Evolutionary conservation across 1,284 basidiomycete species (phyloP).

Genomic region (Ceratobasidium sp.): DNA sequence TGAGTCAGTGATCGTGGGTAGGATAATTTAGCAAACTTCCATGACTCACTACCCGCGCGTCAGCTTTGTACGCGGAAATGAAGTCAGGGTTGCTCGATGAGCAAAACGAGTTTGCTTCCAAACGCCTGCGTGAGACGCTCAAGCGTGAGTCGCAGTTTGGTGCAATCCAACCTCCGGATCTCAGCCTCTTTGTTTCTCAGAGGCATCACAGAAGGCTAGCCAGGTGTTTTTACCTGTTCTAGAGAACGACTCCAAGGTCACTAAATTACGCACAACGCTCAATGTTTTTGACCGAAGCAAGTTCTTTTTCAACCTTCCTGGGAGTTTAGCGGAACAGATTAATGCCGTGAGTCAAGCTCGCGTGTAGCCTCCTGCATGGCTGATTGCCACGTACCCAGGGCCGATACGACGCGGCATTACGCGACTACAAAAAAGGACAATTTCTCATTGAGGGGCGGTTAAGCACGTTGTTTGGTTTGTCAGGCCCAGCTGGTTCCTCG

Average conservation of each 20-base stretch:
- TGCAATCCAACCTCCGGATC: constrained; percentile 38
- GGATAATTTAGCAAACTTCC: neutral
- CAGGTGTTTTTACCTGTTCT: constrained; percentile 96
- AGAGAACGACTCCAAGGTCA: constrained; percentile 93
- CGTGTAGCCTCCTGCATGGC: constrained; percentile 19
- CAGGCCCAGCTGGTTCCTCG: constrained; percentile 77
- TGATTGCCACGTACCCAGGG: constrained; percentile 59
- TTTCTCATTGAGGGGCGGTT: constrained; percentile 80
- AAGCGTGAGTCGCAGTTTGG: constrained; percentile 64
- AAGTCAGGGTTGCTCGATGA: constrained; percentile 81
- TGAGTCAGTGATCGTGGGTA: constrained; percentile 51
- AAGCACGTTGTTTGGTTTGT: constrained; percentile 35
- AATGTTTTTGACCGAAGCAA: constrained; percentile 96
- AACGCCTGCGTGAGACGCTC: constrained; percentile 78
- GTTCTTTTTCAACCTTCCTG: constrained; percentile 98
- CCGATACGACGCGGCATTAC: constrained; percentile 88
- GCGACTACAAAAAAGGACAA: constrained; percentile 97
- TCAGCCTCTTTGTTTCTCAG: constrained; percentile 53
- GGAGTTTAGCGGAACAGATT: constrained; percentile 87
- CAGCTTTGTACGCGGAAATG: constrained; percentile 89
- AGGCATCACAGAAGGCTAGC: constrained; percentile 86
- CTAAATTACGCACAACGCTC: constrained; percentile 89
- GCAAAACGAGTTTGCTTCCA: constrained; percentile 80
- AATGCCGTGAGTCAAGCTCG: constrained; percentile 68
- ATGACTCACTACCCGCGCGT: neutral